Evolutionary conservation across 73 alveolate species (phyloP).

Genomic region (Tetrahymena malaccensis): DNA sequence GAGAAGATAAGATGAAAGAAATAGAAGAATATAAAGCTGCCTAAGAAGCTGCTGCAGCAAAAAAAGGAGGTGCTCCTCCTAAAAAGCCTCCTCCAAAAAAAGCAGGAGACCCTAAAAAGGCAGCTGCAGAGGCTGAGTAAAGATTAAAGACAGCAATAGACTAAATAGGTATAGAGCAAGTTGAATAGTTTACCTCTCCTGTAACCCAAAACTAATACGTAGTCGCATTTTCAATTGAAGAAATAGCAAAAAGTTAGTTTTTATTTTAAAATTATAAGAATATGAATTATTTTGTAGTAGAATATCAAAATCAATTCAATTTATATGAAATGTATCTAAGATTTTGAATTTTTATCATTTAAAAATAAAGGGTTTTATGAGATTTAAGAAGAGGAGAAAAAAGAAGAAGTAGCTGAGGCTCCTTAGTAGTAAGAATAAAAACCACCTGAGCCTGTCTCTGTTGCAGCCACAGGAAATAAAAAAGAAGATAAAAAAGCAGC

Average conservation of each 20-base stretch:
- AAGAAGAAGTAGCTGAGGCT: constrained; percentile 1
- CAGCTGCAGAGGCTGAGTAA: constrained; percentile 17
- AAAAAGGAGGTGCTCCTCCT: constrained; percentile 33
- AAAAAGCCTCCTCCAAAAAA: constrained; percentile 23
- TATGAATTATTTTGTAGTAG: no score
- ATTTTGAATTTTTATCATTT: no score
- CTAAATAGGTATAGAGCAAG: not conserved
- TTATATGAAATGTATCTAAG: no score
- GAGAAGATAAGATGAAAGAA: constrained; percentile 28
- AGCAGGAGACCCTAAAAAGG: constrained; percentile 38
- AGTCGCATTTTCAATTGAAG: not conserved
- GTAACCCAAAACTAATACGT: not conserved
- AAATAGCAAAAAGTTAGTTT: not conserved
- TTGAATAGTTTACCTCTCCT: not conserved
- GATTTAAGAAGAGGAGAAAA: not conserved
- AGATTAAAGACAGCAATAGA: constrained; percentile 24
- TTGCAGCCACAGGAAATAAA: constrained; percentile 1
- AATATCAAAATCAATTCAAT: no score
- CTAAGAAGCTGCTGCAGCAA: constrained; percentile 25
- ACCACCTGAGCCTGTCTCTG: not conserved
- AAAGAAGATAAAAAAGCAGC: not conserved
- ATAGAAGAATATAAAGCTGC: constrained; percentile 31
- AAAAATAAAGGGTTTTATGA: not conserved
- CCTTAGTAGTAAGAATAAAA: constrained; percentile 3
- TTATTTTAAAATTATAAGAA: no score